Evolutionary conservation across 1,284 basidiomycete genomes (phyloP), one percentile per base, ranked within the genome.

Genomic region (Rhodotorula sp.): DNA sequence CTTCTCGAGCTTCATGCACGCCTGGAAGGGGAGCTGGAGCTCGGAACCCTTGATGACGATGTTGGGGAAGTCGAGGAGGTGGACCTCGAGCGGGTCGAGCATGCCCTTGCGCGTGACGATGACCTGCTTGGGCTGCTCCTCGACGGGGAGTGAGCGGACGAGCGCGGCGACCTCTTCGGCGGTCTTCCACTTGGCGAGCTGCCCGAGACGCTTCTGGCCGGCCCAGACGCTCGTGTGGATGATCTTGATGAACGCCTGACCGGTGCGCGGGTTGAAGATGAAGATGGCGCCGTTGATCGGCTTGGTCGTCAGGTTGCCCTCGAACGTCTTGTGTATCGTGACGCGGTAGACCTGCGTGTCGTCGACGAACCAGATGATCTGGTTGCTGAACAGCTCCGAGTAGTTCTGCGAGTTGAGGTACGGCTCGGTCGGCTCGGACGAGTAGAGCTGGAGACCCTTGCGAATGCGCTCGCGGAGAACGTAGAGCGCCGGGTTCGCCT

Each of bases 141-240:
- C 95, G 58, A 99, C 95, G 25, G 97, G 97, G 48, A 99, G 84
- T 56, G 96, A 98, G 73, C 96, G 92, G 76, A 99, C 91, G 77
- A 99, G 84, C 1, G 97, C 97, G 32, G 97, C 96, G 22, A 98
- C 97, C 89, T 99, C 97, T 88, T 99, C 97, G 25, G 97, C 97
- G 25, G 95, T 98, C 86, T 97, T 97, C 97, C 97, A 99, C 84
- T 99, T 99, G 59, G 97, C 97, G 69, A 99, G 87, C 83, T 99
- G 97, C 76, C 97, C 97, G 57, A 99, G 88, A 90, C 97, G 97
- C 84, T 99, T 99, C 83, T 99, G 97, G 80, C 97, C 96, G 59
- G 96, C 96, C 97, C 97, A 99, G 22, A 99, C 96, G 77, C 94
- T 97, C 0, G 96, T 99, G 83, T 99, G 97, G 78, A 99, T 99